Evolutionary conservation across 2,329 filamentous ascomycete genomes (phyloP).

Genomic region (Venturia oleaginea): DNA sequence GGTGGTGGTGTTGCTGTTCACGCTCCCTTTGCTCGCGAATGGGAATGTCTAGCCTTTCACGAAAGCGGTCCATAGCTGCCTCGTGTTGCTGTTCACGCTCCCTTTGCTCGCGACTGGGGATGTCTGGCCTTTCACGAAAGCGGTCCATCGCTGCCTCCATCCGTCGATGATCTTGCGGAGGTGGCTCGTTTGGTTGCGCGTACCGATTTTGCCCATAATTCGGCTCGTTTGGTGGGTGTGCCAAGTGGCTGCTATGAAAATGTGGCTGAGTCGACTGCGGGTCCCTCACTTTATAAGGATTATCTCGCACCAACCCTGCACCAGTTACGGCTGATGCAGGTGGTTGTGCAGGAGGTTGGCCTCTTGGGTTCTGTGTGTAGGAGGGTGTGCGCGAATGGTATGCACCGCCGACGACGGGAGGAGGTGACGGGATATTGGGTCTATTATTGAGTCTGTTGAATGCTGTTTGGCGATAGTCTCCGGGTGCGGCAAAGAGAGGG

Average conservation of each 20-base stretch:
- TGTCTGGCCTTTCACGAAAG: not conserved
- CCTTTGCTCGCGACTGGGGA: not conserved
- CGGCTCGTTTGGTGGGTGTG: not conserved
- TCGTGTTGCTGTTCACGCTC: not conserved
- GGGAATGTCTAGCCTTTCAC: not conserved
- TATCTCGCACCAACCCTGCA: not conserved
- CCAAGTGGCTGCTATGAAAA: not conserved
- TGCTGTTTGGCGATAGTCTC: constrained; percentile 2
- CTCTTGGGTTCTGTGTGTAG: constrained; percentile 2
- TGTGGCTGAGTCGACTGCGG: not conserved
- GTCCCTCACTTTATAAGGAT: not conserved
- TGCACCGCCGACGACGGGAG: not conserved
- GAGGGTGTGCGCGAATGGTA: constrained; percentile 10
- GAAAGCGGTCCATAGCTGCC: not conserved
- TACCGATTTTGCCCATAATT: constrained; percentile 1
- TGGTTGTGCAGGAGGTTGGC: not conserved
- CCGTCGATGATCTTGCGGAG: not conserved
- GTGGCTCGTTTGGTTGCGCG: not conserved
- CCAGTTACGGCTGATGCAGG: not conserved
- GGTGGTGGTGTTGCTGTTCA: not conserved
- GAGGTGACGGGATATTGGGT: constrained; percentile 9
- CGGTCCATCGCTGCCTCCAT: not conserved
- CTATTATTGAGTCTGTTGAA: not conserved
- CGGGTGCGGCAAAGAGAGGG: not conserved
- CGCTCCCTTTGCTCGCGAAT: not conserved